Percentiles rank a stretch among this genome's conserved stretches.
phyloP scores from a whole-genome alignment of 208 protist species.

The Crithidia acanthocephali region DNA sequence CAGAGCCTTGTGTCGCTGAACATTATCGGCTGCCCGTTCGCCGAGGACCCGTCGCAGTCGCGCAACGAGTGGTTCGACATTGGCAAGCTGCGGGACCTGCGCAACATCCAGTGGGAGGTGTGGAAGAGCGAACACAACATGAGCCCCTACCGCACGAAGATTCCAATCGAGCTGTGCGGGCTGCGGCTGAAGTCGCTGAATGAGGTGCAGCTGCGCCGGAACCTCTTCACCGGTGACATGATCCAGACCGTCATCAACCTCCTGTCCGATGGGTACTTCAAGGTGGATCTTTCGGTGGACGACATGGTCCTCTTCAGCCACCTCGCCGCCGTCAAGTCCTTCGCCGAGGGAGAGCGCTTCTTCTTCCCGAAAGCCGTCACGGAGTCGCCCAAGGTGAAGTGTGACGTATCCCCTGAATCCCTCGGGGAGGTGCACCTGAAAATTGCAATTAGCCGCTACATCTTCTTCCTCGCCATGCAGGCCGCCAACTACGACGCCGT shows the following conservation, averaged over 20 bases:
- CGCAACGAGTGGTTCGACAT: constrained; percentile 91
- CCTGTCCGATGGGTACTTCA: constrained; percentile 85
- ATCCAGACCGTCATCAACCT: constrained; percentile 85
- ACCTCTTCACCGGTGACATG: constrained; percentile 80
- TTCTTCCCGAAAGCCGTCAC: constrained; percentile 50
- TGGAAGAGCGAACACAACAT: constrained; percentile 82
- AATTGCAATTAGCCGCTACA: constrained; percentile 82
- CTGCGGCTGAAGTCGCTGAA: constrained; percentile 67
- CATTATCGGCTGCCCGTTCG: constrained; percentile 87
- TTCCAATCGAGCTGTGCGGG: constrained; percentile 86
- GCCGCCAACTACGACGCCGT: constrained; percentile 87
- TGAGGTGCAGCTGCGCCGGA: constrained; percentile 61
- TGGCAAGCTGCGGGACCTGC: constrained; percentile 67
- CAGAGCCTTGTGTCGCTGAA: constrained; percentile 76
- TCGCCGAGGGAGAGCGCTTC: constrained; percentile 62
- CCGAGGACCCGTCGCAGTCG: constrained; percentile 53
- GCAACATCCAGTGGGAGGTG: constrained; percentile 82
- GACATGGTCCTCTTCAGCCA: constrained; percentile 72
- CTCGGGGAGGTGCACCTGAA: constrained; percentile 49
- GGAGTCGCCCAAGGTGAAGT: constrained; percentile 13
- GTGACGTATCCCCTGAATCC: not conserved
- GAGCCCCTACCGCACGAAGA: constrained; percentile 83
- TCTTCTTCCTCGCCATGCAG: constrained; percentile 91
- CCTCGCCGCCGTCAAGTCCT: constrained; percentile 59
- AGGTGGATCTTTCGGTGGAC: constrained; percentile 82